These are phyloP conservation scores for Peterozyma xylosa DNA, from an alignment of 805 yeast genomes.

Conservation along the genomic window DNA sequence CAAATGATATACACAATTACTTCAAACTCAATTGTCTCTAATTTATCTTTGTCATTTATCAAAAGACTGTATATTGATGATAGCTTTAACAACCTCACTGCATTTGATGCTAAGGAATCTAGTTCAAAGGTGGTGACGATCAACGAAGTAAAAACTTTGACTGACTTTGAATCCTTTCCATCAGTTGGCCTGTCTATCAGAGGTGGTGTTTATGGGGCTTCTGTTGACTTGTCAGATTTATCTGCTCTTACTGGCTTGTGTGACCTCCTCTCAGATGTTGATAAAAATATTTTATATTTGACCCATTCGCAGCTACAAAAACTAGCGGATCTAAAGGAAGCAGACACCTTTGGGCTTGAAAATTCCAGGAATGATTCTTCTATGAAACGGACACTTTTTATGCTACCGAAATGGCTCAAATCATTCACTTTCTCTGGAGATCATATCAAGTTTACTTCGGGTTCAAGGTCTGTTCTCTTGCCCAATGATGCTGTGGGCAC, in stretches of 20 bases:
- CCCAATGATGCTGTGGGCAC: slow-evolving; percentile 28
- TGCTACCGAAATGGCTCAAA: slow-evolving; percentile 27
- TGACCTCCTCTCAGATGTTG: slow-evolving; percentile 6
- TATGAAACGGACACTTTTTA: slow-evolving; percentile 15
- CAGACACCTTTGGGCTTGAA: neutral
- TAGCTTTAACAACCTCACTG: too few relatives aligned
- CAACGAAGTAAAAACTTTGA: too few relatives aligned
- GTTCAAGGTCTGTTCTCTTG: slow-evolving; percentile 35
- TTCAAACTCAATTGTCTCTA: slow-evolving; percentile 15
- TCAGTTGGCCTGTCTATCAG: too few relatives aligned
- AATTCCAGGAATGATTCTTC: neutral
- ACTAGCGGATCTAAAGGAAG: neutral
- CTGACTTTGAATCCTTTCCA: too few relatives aligned
- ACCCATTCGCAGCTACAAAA: neutral
- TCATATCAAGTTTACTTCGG: slow-evolving; percentile 21
- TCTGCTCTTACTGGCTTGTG: slow-evolving; percentile 20
- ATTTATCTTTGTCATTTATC: slow-evolving; percentile 13
- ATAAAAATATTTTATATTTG: neutral
- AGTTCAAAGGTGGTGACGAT: too few relatives aligned
- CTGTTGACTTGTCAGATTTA: slow-evolving; percentile 20
- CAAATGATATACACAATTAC: slow-evolving; percentile 5
- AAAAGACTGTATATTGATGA: slow-evolving; percentile 8
- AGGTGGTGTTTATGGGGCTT: neutral
- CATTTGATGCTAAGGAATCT: too few relatives aligned
- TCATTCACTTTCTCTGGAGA: slow-evolving; percentile 15